phyloP scores from a whole-genome alignment of 345 rosid genomes.

The Diplotaxis tenuifolia region DNA sequence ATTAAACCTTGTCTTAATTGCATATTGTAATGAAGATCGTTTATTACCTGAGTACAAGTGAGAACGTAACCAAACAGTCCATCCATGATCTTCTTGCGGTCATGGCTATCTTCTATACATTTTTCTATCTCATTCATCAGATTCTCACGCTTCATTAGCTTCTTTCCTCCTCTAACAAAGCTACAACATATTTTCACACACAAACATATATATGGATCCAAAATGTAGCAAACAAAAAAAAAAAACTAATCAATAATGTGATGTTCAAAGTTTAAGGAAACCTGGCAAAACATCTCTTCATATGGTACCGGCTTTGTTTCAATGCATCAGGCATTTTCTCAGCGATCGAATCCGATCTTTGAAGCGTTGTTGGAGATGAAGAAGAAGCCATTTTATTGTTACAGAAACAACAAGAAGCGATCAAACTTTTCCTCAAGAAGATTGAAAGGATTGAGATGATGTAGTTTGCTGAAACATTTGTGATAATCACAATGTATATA shows the following conservation, averaged over 20 bases:
- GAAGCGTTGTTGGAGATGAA: slow-evolving; percentile 35
- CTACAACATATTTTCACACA: slow-evolving; percentile 32
- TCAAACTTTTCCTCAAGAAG: slow-evolving; percentile 9
- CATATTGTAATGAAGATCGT: background rate
- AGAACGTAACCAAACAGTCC: slow-evolving; percentile 83
- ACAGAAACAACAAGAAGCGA: slow-evolving; percentile 18
- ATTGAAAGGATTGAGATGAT: slow-evolving; percentile 21
- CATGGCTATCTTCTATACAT: slow-evolving; percentile 56
- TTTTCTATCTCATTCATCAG: slow-evolving; percentile 64
- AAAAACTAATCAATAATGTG: background rate
- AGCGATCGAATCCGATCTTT: slow-evolving; percentile 63
- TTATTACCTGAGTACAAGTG: slow-evolving; percentile 54
- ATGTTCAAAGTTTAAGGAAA: slow-evolving; percentile 14
- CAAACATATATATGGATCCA: background rate
- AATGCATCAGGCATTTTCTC: slow-evolving; percentile 89
- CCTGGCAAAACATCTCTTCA: slow-evolving; percentile 84
- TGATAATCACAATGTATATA: slow-evolving; percentile 10
- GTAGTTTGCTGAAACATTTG: slow-evolving; percentile 20
- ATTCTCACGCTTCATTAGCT: slow-evolving; percentile 58
- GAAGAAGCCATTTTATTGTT: slow-evolving; percentile 40
- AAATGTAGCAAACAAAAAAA: background rate
- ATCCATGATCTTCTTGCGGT: slow-evolving; percentile 61
- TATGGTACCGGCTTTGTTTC: slow-evolving; percentile 67
- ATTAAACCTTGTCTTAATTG: background rate
- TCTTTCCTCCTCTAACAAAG: slow-evolving; percentile 58